These are phyloP conservation scores for Stentor coeruleus DNA, from an alignment of 73 alveolate genomes.

Conservation along the genomic window DNA sequence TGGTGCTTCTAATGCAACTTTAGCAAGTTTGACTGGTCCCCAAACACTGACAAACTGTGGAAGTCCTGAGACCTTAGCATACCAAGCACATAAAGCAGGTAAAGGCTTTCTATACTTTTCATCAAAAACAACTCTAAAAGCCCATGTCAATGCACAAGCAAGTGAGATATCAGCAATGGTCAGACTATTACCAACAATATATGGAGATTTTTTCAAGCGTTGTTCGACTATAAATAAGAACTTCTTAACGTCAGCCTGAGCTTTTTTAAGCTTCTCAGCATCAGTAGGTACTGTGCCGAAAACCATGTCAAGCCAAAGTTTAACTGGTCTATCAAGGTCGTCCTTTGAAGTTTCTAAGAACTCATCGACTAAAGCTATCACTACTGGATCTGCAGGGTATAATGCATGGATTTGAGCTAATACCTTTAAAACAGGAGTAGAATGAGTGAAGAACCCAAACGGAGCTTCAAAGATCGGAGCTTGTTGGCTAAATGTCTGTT, in stretches of 20 bases:
- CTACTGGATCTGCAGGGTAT: slow-evolving; percentile 7
- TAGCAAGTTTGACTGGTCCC: slow-evolving; percentile 67
- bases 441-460: not conserved
- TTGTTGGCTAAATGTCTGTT: not conserved
- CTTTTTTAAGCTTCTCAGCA: slow-evolving; percentile 42
- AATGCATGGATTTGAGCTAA: not conserved
- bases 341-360: slow-evolving; percentile 59
- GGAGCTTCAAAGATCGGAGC: not conserved
- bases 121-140: slow-evolving; percentile 62
- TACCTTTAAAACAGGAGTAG: not conserved
- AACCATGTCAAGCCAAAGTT: slow-evolving; percentile 53
- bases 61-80: slow-evolving; percentile 52
- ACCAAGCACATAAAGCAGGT: slow-evolving; percentile 66
- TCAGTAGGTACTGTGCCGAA: slow-evolving; percentile 69
- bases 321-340: slow-evolving; percentile 57
- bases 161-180: slow-evolving; percentile 90
- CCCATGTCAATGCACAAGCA: slow-evolving; percentile 56
- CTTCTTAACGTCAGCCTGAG: slow-evolving; percentile 52
- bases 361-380: slow-evolving; percentile 53
- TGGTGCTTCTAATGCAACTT: slow-evolving; percentile 38
- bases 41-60: slow-evolving; percentile 56
- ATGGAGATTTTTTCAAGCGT: slow-evolving; percentile 55
- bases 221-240: slow-evolving; percentile 52
- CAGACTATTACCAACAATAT: slow-evolving; percentile 76
- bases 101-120: slow-evolving; percentile 65